Base-by-base conservation (phyloP, 1,284 basidiomycete genomes). In the Ceratobasidium sp. region DNA sequence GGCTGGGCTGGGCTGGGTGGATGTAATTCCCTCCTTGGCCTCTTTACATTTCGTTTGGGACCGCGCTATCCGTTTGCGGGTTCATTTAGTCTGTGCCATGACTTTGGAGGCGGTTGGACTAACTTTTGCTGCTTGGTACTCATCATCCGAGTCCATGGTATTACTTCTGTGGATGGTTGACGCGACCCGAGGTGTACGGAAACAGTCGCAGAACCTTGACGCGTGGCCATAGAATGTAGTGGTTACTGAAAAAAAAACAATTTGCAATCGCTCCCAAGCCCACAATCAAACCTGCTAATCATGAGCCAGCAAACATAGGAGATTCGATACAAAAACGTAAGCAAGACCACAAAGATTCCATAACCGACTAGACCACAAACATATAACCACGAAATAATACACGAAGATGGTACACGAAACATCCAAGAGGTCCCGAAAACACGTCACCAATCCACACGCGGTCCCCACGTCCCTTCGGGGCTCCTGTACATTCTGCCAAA, bases 401-500 rank as follows among this genome's bases (percentile, higher is more conserved):
- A 64, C 16, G 36, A 64, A 40, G 38, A 54, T 40, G 21, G 28
- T 38, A 67, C 49, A 61, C 40, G 9, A 38, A 58, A 46, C 25
- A 69, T 16, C 30, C 33, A 62, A 69, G 28, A 23, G 3, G 53
- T 53, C 51, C 51, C 18, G 14, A 53, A 30, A 53, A n/a, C 38
- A 69, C 16, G 58, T 58, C 42, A 69, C 64, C 64, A 69, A 38
- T 69, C 33, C 4, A 30, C 14, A 28, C 56, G 64, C 7, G 64
- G 64, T 46, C 64, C 64, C 64, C 64, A 69, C 3, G 64, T 69
- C n/a, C 64, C 64, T 14, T 69, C 64, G 21, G 64, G 64, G 40
- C 64, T 69, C 28, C 53, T 58, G 51, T 69, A 69, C 64, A 69
- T 69, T 11, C 64, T 51, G 1, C 64, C 64, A 46, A 69, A 69